A percentile compares a stretch with the other conserved stretches of the same genome.
These are phyloP conservation scores for Cytospora piceicola DNA, from an alignment of 2,329 filamentous ascomycete species.

Conservation along the genomic window DNA sequence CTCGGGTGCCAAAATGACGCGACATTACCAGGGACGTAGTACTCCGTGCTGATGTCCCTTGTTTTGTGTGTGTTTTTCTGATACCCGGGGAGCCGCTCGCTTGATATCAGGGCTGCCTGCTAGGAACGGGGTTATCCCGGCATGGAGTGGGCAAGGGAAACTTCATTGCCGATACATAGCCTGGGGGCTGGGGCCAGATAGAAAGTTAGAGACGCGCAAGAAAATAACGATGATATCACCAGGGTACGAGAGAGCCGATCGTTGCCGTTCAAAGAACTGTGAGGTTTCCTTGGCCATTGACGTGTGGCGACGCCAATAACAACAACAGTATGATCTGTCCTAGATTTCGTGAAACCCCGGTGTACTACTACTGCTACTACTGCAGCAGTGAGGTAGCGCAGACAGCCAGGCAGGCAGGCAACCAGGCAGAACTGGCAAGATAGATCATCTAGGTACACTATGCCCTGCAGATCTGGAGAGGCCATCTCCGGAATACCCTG, in stretches of 20 bases:
- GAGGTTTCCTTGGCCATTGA: not conserved
- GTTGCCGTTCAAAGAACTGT: not conserved
- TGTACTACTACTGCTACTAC: not conserved
- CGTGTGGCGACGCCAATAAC: not conserved
- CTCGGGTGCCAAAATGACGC: conserved; percentile 19
- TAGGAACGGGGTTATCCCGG: conserved; percentile 12
- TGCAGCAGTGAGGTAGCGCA: too few relatives aligned
- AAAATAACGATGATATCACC: conserved; percentile 21
- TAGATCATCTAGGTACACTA: not conserved
- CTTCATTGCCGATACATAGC: conserved; percentile 3
- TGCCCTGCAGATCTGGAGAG: not conserved
- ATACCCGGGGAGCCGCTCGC: conserved; percentile 3
- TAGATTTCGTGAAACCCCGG: not conserved
- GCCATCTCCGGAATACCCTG: conserved; percentile 1
- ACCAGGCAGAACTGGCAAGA: not conserved
- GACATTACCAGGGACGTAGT: not conserved
- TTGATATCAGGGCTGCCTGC: conserved; percentile 12
- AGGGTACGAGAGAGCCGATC: not conserved
- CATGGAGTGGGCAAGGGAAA: not conserved
- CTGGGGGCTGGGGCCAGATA: conserved; percentile 7
- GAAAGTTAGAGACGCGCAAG: not conserved
- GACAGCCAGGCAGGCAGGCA: not conserved
- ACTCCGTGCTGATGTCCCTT: not conserved
- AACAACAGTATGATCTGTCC: not conserved
- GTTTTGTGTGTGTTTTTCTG: not conserved